Evolutionary conservation across 2,329 filamentous ascomycete genomes (phyloP).

Genomic region (Arthrobotrys entomopaga): DNA sequence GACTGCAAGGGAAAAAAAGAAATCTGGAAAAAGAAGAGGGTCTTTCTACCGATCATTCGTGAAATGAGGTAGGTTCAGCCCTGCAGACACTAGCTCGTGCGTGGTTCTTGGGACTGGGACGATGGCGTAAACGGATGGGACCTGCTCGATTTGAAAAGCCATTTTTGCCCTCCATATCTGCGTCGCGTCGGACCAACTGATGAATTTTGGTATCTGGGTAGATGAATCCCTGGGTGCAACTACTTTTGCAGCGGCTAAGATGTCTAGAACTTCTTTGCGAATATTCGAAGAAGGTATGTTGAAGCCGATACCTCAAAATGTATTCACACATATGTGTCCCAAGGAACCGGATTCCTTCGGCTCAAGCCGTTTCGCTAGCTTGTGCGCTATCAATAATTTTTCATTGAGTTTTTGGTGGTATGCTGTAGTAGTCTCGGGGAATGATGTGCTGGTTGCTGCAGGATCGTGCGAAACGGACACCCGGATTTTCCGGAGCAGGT

Average conservation of each 20-base stretch:
- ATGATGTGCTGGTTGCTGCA: not conserved
- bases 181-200: not conserved
- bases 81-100: slow-evolving; percentile 43
- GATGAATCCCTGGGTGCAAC: slow-evolving; percentile 11
- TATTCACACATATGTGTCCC: slow-evolving; percentile 4
- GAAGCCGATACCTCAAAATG: not conserved
- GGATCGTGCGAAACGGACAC: not conserved
- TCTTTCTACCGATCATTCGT: slow-evolving; percentile 36
- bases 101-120: slow-evolving; percentile 19
- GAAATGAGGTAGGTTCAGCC: slow-evolving; percentile 26
- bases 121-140: slow-evolving; percentile 3
- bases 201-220: slow-evolving; percentile 2
- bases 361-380: slow-evolving; percentile 11
- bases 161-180: slow-evolving; percentile 11
- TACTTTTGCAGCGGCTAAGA: slow-evolving; percentile 12
- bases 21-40: not conserved
- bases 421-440: too few relatives aligned
- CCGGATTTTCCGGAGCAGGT: too few relatives aligned
- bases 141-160: slow-evolving; percentile 15
- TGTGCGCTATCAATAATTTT: not conserved
- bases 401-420: not conserved
- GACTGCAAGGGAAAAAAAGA: too few relatives aligned
- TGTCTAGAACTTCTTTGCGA: not conserved
- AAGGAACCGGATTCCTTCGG: slow-evolving; percentile 38
- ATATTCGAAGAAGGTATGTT: not conserved